A percentile compares a stretch with the other conserved stretches of the same genome.
Evolutionary conservation across 2,329 filamentous ascomycete species (phyloP).

Genomic region (Fusarium poae): DNA sequence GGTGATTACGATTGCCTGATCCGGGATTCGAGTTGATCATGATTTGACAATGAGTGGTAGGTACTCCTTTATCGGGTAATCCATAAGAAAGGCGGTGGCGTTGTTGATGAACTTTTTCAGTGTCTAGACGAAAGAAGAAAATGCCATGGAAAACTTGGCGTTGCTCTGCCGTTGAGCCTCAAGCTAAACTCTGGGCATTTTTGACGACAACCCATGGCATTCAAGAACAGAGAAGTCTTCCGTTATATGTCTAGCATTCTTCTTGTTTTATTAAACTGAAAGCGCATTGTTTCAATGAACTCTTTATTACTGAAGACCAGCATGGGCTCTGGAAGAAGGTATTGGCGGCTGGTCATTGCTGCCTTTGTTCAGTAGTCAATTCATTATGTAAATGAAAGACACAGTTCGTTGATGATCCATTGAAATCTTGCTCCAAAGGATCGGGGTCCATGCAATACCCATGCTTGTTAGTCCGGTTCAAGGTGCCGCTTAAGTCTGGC

Average conservation of each 20-base stretch:
- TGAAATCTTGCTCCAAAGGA: slow-evolving; percentile 5
- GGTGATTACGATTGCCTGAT: slow-evolving; percentile 24
- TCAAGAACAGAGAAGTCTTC: not conserved
- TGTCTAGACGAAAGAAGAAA: slow-evolving; percentile 13
- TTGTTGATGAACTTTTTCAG: not conserved
- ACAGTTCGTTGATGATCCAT: not conserved
- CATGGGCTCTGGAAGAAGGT: not conserved
- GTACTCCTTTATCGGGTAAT: not conserved
- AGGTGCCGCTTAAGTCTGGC: slow-evolving; percentile 16
- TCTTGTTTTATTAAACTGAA: not conserved
- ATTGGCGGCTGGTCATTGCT: not conserved
- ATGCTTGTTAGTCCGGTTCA: slow-evolving; percentile 11
- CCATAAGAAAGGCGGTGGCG: not conserved
- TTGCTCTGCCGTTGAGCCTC: slow-evolving; percentile 37
- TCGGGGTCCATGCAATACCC: slow-evolving; percentile 11
- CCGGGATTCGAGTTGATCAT: slow-evolving; percentile 11
- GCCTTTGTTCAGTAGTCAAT: not conserved
- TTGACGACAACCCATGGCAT: slow-evolving; percentile 2
- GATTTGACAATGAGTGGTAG: slow-evolving; percentile 20
- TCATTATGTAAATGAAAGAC: slow-evolving; percentile 21
- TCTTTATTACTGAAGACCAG: not conserved
- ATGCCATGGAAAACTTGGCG: slow-evolving; percentile 28
- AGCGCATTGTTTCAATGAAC: not conserved
- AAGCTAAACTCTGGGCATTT: slow-evolving; percentile 14
- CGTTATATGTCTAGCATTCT: not conserved